phyloP scores from a whole-genome alignment of 192 early-diverging fungal genomes.

The Ambispora gerdemannii region DNA sequence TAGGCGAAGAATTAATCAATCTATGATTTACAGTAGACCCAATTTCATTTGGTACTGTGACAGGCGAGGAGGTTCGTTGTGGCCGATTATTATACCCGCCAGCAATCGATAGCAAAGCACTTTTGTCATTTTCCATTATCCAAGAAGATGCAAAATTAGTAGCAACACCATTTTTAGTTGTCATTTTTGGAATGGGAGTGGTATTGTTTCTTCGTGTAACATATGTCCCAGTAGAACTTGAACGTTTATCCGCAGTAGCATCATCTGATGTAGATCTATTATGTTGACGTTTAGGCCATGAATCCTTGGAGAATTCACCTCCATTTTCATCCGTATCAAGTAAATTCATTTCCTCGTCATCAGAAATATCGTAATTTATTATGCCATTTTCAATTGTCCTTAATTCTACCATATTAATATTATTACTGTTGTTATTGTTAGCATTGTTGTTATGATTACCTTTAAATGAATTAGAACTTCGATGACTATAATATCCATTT shows the following conservation, averaged over 20 bases:
- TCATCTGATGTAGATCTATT: background rate
- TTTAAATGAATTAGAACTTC: background rate
- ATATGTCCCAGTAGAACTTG: background rate
- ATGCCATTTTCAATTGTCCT: background rate
- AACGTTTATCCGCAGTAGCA: background rate
- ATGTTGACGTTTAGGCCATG: background rate
- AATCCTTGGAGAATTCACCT: background rate
- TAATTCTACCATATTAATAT: background rate
- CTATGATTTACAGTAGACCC: background rate
- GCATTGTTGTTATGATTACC: background rate
- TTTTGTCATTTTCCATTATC: background rate
- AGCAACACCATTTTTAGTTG: no score
- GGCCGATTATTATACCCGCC: background rate
- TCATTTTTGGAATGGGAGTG: background rate
- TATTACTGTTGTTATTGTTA: background rate
- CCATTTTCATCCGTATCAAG: background rate
- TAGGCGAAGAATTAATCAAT: background rate
- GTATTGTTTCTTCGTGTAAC: background rate
- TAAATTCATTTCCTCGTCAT: background rate
- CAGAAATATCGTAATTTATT: background rate
- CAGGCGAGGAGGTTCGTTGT: background rate
- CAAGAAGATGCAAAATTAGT: no score
- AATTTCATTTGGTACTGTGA: background rate
- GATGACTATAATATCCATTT: background rate
- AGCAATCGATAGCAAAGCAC: no score